Percentiles rank a stretch among this genome's conserved stretches.
phyloP scores from a whole-genome alignment of 2,329 filamentous ascomycete species.

The Kalaharituber pfeilii region DNA sequence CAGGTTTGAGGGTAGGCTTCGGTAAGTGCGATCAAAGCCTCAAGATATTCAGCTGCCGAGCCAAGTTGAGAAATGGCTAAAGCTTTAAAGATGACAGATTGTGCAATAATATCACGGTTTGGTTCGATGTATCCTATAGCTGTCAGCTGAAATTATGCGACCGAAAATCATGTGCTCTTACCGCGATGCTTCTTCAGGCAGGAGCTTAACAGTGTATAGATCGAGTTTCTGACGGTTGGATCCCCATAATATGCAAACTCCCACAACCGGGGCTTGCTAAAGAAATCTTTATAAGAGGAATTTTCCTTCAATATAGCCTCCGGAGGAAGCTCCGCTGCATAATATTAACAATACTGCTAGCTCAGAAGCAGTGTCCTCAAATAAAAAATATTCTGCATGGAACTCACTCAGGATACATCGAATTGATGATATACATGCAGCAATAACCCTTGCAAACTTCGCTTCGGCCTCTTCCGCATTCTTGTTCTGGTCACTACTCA shows the following conservation, averaged over 20 bases:
- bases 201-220: conserved; percentile 39
- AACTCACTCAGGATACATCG: conserved; percentile 35
- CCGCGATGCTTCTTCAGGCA: conserved; percentile 25
- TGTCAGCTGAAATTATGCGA: conserved; percentile 30
- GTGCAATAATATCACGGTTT: conserved; percentile 37
- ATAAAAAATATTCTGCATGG: conserved; percentile 1
- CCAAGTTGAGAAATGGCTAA: conserved; percentile 54
- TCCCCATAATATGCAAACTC: conserved; percentile 40
- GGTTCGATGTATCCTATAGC: conserved; percentile 33
- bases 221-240: conserved; percentile 38
- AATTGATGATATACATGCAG: conserved; percentile 39
- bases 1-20: conserved; percentile 50
- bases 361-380: not conserved
- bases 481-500: conserved; percentile 69
- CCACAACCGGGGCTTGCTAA: conserved; percentile 47
- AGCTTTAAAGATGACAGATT: conserved; percentile 51
- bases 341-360: too few relatives aligned
- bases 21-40: conserved; percentile 50
- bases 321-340: conserved; percentile 5
- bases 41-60: conserved; percentile 54
- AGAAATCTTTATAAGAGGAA: conserved; percentile 45
- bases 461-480: conserved; percentile 68
- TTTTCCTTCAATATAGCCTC: conserved; percentile 43
- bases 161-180: not conserved
- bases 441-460: conserved; percentile 68